A percentile compares a stretch with the other conserved stretches of the same genome.
Conservation (phyloP, 805 yeast species). For the Trichomonascus vanleenenianus region DNA sequence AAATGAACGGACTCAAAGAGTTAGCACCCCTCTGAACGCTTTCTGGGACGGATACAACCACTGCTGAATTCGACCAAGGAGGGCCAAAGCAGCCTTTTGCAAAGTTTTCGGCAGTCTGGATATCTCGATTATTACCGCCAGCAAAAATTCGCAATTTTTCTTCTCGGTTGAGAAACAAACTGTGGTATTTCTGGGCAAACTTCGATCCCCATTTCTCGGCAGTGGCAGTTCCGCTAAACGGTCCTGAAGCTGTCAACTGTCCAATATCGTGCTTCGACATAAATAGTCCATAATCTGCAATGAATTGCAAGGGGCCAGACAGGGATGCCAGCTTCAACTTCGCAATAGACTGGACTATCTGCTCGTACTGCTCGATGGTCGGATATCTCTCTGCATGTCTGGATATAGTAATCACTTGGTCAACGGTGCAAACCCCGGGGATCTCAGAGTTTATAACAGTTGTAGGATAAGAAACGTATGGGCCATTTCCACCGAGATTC, state of each 20-base stretch:
- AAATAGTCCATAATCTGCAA: not conserved
- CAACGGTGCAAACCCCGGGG: not conserved
- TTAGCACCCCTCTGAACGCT: slow-evolving; percentile 19
- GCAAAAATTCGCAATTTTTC: not conserved
- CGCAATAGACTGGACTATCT: not conserved
- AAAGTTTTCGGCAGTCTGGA: slow-evolving; percentile 23
- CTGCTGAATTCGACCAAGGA: slow-evolving; percentile 19
- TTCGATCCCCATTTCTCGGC: slow-evolving; percentile 1
- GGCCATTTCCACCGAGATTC: slow-evolving; percentile 4
- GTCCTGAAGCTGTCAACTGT: slow-evolving; percentile 1
- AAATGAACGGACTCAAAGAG: slow-evolving; percentile 16
- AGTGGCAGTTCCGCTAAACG: not conserved
- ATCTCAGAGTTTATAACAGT: not conserved
- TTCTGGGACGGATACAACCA: slow-evolving; percentile 17
- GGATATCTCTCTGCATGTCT: slow-evolving; percentile 7
- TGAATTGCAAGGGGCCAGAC: slow-evolving; percentile 4
- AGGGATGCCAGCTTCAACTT: slow-evolving; percentile 1
- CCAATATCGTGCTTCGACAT: not conserved
- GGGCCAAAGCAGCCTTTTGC: slow-evolving; percentile 24
- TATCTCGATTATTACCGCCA: slow-evolving; percentile 6
- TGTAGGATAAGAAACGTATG: not conserved
- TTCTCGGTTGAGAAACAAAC: not conserved
- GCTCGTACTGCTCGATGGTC: not conserved
- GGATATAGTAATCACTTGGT: slow-evolving; percentile 1
- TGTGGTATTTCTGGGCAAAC: not conserved